Evolutionary conservation across 129 eudicot genomes (phyloP), one percentile per base, ranked within the genome.

Genomic region (Flaveria robusta): DNA sequence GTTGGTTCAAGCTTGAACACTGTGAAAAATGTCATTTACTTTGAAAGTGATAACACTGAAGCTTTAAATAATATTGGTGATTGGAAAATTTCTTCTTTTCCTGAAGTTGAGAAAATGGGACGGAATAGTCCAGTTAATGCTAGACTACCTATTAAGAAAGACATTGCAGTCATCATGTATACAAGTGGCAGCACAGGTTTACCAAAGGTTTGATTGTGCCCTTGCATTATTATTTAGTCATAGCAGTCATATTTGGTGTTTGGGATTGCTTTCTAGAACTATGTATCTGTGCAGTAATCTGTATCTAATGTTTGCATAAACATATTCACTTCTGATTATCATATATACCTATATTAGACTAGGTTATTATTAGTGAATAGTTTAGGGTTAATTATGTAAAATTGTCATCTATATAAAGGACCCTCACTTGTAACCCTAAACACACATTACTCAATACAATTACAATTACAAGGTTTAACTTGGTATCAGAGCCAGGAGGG

Each of bases 151-250:
- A 80, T 74, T 72, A 87, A 94, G 85, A 86, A 84, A 80, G 97
- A 94, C 76, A 75, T 88, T 86, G 98, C 98, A 71, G 93, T 94
- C 71, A 87, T 94, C 77, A 94, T 94, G 98, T 94, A 94, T 82
- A 94, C 98, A 58, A 94, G 98, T 87, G 97, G 98, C 74, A 94
- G 98, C 81, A 94, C 98, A 13, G 97, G 98, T 82, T 77, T 94
- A 72, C 98, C 98, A 51, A 94, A 94, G 98, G 98, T 94, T 81
- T 68, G 88, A 68, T 68, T 15, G 34, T n/a, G 11, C 43, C 69
- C 43, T 77, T 14, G 47, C 39, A 22, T 41, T 70, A 0, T 49
- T 68, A 4, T 37, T 72, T n/a, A 55, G 51, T 18, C 22, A 58
- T 63, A 2, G 12, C 11, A 37, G 16, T 7, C 15, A 7, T 66